These are phyloP conservation scores for Phalaenopsis equestris DNA, from an alignment of 106 monocot species.

Conservation along the genomic window DNA sequence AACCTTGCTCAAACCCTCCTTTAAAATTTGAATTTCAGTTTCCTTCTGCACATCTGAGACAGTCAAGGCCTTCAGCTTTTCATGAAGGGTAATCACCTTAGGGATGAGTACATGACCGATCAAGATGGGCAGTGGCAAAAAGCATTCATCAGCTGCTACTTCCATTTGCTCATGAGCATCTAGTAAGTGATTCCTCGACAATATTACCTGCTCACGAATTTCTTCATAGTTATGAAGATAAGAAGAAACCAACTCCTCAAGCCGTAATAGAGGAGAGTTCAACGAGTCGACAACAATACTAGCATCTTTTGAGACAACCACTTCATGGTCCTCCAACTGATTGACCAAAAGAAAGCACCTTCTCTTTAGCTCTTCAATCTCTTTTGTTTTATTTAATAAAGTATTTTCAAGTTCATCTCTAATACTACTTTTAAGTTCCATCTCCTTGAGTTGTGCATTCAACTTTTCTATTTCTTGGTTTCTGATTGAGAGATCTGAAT, in stretches of 20 bases:
- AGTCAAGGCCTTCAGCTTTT: slow-evolving; percentile 32
- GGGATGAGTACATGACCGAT: slow-evolving; percentile 46
- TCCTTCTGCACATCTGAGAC: slow-evolving; percentile 38
- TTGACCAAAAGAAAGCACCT: slow-evolving; percentile 40
- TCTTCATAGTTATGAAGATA: slow-evolving; percentile 42
- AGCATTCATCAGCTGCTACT: slow-evolving; percentile 29
- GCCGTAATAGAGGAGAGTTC: slow-evolving; percentile 27
- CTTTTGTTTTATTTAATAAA: slow-evolving; percentile 30
- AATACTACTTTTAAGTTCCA: slow-evolving; percentile 21
- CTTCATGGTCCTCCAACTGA: slow-evolving; percentile 27
- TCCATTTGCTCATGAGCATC: slow-evolving; percentile 25
- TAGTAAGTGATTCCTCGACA: slow-evolving; percentile 41
- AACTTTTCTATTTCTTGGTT: slow-evolving; percentile 52
- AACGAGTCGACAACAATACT: slow-evolving; percentile 20
- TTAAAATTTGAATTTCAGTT: slow-evolving; percentile 52
- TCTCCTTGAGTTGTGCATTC: slow-evolving; percentile 23
- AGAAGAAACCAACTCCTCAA: slow-evolving; percentile 52
- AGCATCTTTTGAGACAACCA: slow-evolving; percentile 7
- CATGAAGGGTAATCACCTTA: slow-evolving; percentile 38
- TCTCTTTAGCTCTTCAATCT: slow-evolving; percentile 36
- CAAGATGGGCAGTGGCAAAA: slow-evolving; percentile 45
- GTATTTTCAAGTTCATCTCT: slow-evolving; percentile 39
- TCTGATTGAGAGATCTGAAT: slow-evolving; percentile 28
- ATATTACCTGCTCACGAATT: slow-evolving; percentile 39
- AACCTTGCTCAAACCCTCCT: slow-evolving; percentile 35